Conservation (phyloP, 257 asterid genomes). For the Jacaranda copaia region DNA sequence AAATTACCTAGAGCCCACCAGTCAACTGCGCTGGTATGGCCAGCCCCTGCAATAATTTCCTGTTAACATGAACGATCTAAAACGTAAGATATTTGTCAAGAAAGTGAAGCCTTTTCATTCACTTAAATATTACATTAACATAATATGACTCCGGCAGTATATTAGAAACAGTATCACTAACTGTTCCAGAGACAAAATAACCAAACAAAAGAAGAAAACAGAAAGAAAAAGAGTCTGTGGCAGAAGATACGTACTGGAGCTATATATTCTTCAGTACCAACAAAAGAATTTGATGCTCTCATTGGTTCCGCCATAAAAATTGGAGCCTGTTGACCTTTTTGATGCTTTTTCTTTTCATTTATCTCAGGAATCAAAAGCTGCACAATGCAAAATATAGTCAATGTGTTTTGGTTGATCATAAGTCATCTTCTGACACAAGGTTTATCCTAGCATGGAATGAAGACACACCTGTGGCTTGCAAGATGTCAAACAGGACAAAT, state of each 20-base stretch:
- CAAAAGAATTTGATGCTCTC: slow-evolving; percentile 98
- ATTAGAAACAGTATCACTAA: neutral
- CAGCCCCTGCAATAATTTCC: slow-evolving; percentile 97
- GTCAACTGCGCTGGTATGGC: slow-evolving; percentile 97
- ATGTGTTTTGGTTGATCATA: slow-evolving; percentile 17
- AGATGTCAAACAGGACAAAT: slow-evolving; percentile 95
- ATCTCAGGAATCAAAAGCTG: slow-evolving; percentile 90
- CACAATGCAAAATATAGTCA: slow-evolving; percentile 32
- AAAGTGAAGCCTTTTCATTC: neutral
- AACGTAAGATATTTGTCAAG: neutral
- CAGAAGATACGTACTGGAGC: slow-evolving; percentile 81
- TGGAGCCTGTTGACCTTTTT: slow-evolving; percentile 72
- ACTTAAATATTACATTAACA: neutral
- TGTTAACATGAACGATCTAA: slow-evolving; percentile 40
- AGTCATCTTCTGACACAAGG: slow-evolving; percentile 1
- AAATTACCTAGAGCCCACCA: slow-evolving; percentile 99
- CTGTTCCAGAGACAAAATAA: neutral
- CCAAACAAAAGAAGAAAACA: neutral
- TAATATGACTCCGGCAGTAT: neutral
- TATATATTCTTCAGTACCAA: slow-evolving; percentile 97
- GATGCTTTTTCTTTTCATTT: slow-evolving; percentile 71
- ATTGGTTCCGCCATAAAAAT: slow-evolving; percentile 95
- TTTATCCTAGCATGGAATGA: slow-evolving; percentile 20
- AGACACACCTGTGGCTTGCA: slow-evolving; percentile 89
- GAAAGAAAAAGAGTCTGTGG: neutral